These are phyloP conservation scores for Exobasidium cylindrosporum DNA, from an alignment of 1,284 basidiomycete genomes.

Conservation along the genomic window DNA sequence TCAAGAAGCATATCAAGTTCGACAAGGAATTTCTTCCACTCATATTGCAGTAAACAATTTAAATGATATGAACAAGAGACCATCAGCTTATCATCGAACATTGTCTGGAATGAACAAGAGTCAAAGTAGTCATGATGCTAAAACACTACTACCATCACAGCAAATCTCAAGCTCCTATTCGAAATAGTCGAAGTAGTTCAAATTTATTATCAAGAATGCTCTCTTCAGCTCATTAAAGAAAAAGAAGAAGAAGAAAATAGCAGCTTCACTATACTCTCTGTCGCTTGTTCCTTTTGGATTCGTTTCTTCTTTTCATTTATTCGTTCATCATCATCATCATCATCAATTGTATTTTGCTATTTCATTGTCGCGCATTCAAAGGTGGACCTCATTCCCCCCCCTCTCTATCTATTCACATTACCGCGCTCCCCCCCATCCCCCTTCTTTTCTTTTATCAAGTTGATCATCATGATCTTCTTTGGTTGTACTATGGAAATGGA, in stretches of 20 bases:
- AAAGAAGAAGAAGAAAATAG: too few relatives aligned
- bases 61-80: constrained; percentile 30
- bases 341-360: background rate
- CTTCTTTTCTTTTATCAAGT: too few relatives aligned
- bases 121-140: constrained; percentile 18
- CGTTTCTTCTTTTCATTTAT: background rate
- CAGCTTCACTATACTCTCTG: background rate
- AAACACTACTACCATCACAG: constrained; percentile 28
- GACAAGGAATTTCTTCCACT: constrained; percentile 19
- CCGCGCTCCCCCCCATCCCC: background rate
- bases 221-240: constrained; percentile 12
- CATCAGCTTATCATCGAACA: constrained; percentile 42
- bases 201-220: constrained; percentile 44
- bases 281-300: background rate
- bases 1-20: constrained; percentile 19
- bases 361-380: background rate
- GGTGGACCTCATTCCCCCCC: background rate
- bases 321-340: background rate
- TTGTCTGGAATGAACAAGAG: constrained; percentile 42
- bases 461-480: too few relatives aligned
- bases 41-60: constrained; percentile 17
- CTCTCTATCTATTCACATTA: background rate
- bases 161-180: constrained; percentile 35
- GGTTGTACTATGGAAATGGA: too few relatives aligned
- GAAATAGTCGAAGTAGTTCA: constrained; percentile 36